These are phyloP conservation scores for Taphrina confusa DNA, from an alignment of 1,139 yeast genomes.

Conservation along the genomic window DNA sequence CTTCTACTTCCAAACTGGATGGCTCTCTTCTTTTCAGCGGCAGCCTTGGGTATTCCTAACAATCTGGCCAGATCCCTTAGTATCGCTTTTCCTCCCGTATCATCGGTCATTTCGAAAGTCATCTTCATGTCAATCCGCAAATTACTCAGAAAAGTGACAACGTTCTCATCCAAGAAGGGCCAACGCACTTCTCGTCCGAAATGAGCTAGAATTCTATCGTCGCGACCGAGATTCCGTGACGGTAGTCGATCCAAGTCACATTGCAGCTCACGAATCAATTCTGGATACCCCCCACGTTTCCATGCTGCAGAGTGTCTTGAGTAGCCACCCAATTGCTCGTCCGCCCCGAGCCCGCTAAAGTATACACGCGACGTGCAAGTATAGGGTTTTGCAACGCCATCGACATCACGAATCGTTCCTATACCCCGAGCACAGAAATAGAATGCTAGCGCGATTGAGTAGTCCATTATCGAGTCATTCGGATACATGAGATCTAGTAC, in stretches of 20 bases:
- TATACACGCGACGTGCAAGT: slow-evolving; percentile 65
- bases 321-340: slow-evolving; percentile 91
- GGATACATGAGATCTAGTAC: slow-evolving; percentile 77
- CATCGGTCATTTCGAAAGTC: slow-evolving; percentile 43
- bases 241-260: slow-evolving; percentile 73
- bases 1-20: slow-evolving; percentile 95
- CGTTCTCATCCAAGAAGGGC: slow-evolving; percentile 72
- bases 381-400: slow-evolving; percentile 44
- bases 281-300: slow-evolving; percentile 44
- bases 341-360: slow-evolving; percentile 96
- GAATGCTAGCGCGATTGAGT: slow-evolving; percentile 91
- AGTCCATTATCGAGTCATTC: slow-evolving; percentile 87
- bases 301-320: slow-evolving; percentile 63
- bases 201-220: slow-evolving; percentile 77
- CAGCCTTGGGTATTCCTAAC: slow-evolving; percentile 57
- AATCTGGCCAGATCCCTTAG: slow-evolving; percentile 62
- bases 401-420: slow-evolving; percentile 44
- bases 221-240: slow-evolving; percentile 80
- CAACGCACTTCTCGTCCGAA: slow-evolving; percentile 93
- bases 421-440: slow-evolving; percentile 77
- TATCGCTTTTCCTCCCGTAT: slow-evolving; percentile 57
- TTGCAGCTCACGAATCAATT: slow-evolving; percentile 58
- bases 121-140: slow-evolving; percentile 48
- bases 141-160: slow-evolving; percentile 55
- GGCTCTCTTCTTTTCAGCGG: slow-evolving; percentile 83